phyloP scores from a whole-genome alignment of 345 rosid genomes.

The Cardamine resedifolia region DNA sequence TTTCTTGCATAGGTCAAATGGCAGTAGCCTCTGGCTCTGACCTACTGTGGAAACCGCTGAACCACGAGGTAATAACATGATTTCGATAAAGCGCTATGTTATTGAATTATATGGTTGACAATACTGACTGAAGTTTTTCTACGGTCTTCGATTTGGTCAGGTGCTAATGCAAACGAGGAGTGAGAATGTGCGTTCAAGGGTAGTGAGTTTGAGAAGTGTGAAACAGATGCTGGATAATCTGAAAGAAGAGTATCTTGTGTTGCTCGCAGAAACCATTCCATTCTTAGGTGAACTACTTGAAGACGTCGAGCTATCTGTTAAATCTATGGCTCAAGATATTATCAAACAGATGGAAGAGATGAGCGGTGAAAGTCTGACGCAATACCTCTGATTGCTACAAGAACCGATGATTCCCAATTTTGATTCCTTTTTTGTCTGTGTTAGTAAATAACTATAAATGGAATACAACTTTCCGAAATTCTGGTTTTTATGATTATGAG shows the following conservation, averaged over 20 bases:
- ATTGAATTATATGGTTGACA: not conserved
- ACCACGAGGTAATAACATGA: constrained; percentile 69
- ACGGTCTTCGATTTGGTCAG: constrained; percentile 38
- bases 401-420: constrained; percentile 3
- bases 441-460: too few species aligned
- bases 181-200: constrained; percentile 70
- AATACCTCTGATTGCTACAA: constrained; percentile 47
- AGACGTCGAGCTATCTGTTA: constrained; percentile 79
- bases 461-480: not conserved
- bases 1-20: constrained; percentile 89
- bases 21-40: constrained; percentile 86
- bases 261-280: constrained; percentile 81
- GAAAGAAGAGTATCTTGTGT: constrained; percentile 84
- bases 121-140: not conserved
- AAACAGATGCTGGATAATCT: constrained; percentile 68
- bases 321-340: constrained; percentile 77
- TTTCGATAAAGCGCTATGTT: not conserved
- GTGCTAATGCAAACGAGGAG: constrained; percentile 92
- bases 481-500: not conserved
- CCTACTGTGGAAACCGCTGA: constrained; percentile 88
- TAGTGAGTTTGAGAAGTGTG: constrained; percentile 73
- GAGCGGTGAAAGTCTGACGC: constrained; percentile 79
- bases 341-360: constrained; percentile 80
- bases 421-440: constrained; percentile 20
- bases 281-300: constrained; percentile 88